Base-by-base conservation (phyloP, 306 rosid genomes). In the Pyrus communis region DNA sequence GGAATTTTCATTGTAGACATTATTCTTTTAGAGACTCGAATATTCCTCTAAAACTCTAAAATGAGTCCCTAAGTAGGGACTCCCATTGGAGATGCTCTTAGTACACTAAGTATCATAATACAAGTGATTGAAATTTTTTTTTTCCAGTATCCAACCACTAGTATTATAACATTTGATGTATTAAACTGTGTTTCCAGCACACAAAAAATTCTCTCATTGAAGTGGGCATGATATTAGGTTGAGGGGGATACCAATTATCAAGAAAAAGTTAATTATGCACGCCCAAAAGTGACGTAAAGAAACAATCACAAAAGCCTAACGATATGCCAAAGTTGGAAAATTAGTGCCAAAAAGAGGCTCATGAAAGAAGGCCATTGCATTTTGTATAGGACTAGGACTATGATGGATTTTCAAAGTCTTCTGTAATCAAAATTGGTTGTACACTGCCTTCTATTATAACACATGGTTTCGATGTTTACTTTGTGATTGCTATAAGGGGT, bases 181-280 rank as follows among this genome's bases (percentile, higher is more conserved):
- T 35, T 35, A 35, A 35, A 2, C 9, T 35, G 9, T 7, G 9
- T 35, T 35, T 2, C 9, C 40, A 35, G 2, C 9, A 35, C 9
- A 35, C 40, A 1, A 0, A 35, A 35, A 35, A 35, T 35, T 35
- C 40, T 7, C 0, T 35, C 40, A 35, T 35, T 35, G 40, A 35
- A 35, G 9, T 27, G 63, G 75, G 22, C 84, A 46, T 52, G 43
- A 69, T 69, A 77, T 84, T 80, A 79, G 84, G 75, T 77, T 70
- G 30, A 52, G 76, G 75, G 59, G 81, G 27, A 45, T 25, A 17
- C 19, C 68, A 63, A 63, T 30, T 79, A 71, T 78, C 58, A 85
- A 64, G 82, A 45, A 68, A 65, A 30, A 63, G 35, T 9, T 79
- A 73, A 79, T 82, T 70, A 79, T 69, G 82, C 86, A 57, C 75